Conservation (phyloP, 192 early-diverging fungal genomes). For the Dimargaris verticillata region DNA sequence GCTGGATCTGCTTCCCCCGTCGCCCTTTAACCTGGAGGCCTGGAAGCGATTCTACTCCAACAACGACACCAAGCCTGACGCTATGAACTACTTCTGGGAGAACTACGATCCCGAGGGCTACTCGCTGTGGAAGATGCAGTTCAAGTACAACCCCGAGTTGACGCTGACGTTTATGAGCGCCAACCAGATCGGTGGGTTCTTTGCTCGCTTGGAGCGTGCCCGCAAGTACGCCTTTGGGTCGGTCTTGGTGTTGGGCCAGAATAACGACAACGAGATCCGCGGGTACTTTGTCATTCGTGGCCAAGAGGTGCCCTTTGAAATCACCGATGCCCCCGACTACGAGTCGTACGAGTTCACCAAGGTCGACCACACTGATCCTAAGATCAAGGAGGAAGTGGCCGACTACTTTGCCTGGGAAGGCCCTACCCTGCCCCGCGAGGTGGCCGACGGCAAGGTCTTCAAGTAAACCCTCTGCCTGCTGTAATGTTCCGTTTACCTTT, state of each 20-base stretch:
- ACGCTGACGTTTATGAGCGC: constrained; percentile 77
- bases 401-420: constrained; percentile 83
- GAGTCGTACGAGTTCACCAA: constrained; percentile 72
- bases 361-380: constrained; percentile 49
- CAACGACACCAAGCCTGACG: constrained; percentile 73
- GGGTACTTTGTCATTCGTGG: constrained; percentile 94
- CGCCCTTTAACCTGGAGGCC: constrained; percentile 67
- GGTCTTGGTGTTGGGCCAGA: constrained; percentile 63
- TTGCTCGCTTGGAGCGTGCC: constrained; percentile 75
- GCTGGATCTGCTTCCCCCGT: constrained; percentile 70
- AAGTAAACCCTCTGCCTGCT: constrained; percentile 33
- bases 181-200: constrained; percentile 90
- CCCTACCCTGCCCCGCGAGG: constrained; percentile 47
- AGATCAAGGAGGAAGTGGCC: constrained; percentile 37
- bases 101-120: constrained; percentile 72
- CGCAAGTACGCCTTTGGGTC: constrained; percentile 91
- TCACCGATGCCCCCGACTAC: constrained; percentile 72
- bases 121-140: constrained; percentile 82
- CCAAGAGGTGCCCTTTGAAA: constrained; percentile 57
- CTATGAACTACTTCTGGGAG: constrained; percentile 90
- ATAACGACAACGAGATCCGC: constrained; percentile 75
- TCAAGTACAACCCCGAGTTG: constrained; percentile 93
- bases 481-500: too few relatives aligned
- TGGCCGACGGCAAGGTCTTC: constrained; percentile 75
- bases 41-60: constrained; percentile 98